Evolutionary conservation across 768 basidiomycete species (phyloP), one percentile per base, ranked within the genome.

Genomic region (Leccinellum albellum): DNA sequence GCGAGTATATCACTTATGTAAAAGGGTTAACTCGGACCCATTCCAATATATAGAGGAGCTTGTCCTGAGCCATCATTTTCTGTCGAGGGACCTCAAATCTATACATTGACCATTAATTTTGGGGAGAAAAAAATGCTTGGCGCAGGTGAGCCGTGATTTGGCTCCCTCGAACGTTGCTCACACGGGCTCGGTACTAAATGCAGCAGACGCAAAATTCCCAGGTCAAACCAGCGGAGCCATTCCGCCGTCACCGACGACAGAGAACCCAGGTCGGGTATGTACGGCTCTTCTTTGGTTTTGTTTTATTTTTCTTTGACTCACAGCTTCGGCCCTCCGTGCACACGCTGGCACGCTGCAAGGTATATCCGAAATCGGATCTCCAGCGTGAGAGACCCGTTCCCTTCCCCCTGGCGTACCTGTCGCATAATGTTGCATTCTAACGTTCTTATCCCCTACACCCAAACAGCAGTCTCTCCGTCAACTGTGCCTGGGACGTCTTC

Each of bases 341-440:
- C n/a, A n/a, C n/a, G n/a, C n/a, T n/a, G n/a, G n/a, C n/a, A n/a
- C n/a, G n/a, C n/a, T n/a, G 2, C 29, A 17, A 83, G 80, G 80
- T 82, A 6, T 82, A 75, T 57, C 81, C 78, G 0, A 73, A 76
- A 58, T 77, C 75, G 1, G 76, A 79, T 59, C 76, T 77, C 8
- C 66, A 72, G 67, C 73, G 77, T 76, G 59, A 24, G 51, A 51
- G 35, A 5, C 26, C 12, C n/a, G 6, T 9, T n/a, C 10, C 37
- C 4, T 40, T 9, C n/a, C 35, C 40, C 40, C 40, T 42, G 40
- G 20, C 20, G 40, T 42, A 10, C 40, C 40, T 42, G 40, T 40
- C 5, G 3, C 40, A 40, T 40, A 20, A 20, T 20, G 20, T 42
- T 10, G 20, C 40, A 10, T 42, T 12, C n/a, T 40, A 40, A 20